Evolutionary conservation across 2,329 filamentous ascomycete species (phyloP).

Genomic region (Fusarium newnesense): DNA sequence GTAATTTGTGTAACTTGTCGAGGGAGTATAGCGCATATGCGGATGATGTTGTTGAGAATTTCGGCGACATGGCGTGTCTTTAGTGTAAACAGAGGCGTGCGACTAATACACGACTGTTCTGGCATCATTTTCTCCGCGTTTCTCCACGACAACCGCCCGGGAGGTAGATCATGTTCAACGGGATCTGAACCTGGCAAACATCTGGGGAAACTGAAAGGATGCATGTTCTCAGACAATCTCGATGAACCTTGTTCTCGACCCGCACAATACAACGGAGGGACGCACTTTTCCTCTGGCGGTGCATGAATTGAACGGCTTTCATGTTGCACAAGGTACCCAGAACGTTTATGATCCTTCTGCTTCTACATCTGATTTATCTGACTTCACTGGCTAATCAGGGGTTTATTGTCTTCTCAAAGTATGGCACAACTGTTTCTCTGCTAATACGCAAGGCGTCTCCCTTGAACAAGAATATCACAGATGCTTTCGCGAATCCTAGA

Average conservation of each 20-base stretch:
- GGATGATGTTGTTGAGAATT: conserved; percentile 1
- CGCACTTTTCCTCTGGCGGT: conserved; percentile 6
- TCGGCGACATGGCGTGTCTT: neutral
- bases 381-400: neutral
- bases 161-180: conserved; percentile 23
- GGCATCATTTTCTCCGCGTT: conserved; percentile 11
- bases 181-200: conserved; percentile 14
- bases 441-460: neutral
- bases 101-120: neutral
- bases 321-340: neutral
- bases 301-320: neutral
- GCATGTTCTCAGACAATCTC: neutral
- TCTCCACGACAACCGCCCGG: conserved; percentile 35
- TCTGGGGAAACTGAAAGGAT: conserved; percentile 10
- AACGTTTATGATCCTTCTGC: neutral
- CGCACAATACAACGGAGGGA: conserved; percentile 7
- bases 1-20: neutral
- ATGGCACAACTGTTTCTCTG: neutral
- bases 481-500: neutral
- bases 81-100: neutral
- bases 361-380: neutral
- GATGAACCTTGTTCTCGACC: conserved; percentile 11
- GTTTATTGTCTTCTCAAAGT: neutral
- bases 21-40: neutral
- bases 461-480: neutral